Evolutionary conservation across 1,284 basidiomycete species (phyloP).

Genomic region (Sphaerobolus stellatus): DNA sequence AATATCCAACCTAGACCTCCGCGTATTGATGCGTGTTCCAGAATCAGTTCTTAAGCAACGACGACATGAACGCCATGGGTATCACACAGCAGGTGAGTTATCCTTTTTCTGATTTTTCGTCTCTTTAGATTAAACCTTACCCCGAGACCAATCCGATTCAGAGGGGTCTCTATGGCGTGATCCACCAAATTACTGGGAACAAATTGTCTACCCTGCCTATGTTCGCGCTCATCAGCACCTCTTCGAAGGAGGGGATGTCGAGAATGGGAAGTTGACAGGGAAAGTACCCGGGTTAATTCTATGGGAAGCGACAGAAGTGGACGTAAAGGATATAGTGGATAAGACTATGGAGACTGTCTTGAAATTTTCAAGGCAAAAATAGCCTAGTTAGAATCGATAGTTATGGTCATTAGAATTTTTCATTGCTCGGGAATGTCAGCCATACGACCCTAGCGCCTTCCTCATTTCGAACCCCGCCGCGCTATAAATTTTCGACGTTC

Average conservation of each 20-base stretch:
- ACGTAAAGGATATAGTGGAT: slow-evolving; percentile 70
- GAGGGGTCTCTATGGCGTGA: slow-evolving; percentile 87
- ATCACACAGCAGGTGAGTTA: slow-evolving; percentile 85
- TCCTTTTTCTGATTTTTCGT: slow-evolving; percentile 19
- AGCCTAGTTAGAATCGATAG: too few species aligned
- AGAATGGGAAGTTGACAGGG: slow-evolving; percentile 56
- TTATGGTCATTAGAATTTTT: too few species aligned
- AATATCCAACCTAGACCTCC: slow-evolving; percentile 73
- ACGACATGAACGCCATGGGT: slow-evolving; percentile 79
- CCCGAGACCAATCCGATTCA: slow-evolving; percentile 77
- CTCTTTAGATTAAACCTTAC: slow-evolving; percentile 26
- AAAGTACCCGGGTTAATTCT: slow-evolving; percentile 57
- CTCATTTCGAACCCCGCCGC: slow-evolving; percentile 17
- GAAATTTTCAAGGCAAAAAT: too few species aligned
- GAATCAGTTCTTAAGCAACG: slow-evolving; percentile 72
- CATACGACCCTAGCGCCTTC: slow-evolving; percentile 21
- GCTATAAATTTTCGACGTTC: too few species aligned
- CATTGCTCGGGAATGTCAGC: too few species aligned
- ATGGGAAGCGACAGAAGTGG: slow-evolving; percentile 55
- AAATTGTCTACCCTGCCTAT: slow-evolving; percentile 94
- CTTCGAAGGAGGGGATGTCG: slow-evolving; percentile 75
- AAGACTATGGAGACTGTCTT: slow-evolving; percentile 6
- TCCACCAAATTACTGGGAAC: slow-evolving; percentile 88
- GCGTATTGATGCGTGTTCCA: slow-evolving; percentile 82
- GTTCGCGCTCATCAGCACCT: slow-evolving; percentile 76